Conservation (phyloP, 148 eudicot species). For the Cornus suecica region DNA sequence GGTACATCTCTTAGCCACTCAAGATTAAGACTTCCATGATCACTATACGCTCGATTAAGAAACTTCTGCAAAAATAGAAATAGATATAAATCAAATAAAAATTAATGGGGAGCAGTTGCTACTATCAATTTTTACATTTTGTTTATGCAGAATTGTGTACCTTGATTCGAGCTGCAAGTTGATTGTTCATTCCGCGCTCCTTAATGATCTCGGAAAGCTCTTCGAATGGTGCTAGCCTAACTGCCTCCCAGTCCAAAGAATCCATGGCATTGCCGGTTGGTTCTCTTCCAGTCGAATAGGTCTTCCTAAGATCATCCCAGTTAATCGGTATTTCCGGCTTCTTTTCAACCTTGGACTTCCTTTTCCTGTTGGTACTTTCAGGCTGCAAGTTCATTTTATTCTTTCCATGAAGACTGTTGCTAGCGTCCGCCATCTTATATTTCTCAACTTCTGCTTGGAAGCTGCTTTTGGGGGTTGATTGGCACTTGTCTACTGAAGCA, state of each 20-base stretch:
- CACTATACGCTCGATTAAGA: slow-evolving; percentile 49
- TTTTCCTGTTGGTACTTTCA: neutral
- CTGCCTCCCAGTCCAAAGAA: slow-evolving; percentile 73
- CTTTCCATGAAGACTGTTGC: neutral
- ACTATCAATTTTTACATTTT: neutral
- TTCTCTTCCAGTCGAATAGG: slow-evolving; percentile 14
- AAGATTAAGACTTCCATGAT: slow-evolving; percentile 69
- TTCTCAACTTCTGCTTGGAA: neutral
- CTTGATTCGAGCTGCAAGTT: slow-evolving; percentile 56
- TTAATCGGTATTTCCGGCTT: slow-evolving; percentile 14
- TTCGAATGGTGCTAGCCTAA: slow-evolving; percentile 34
- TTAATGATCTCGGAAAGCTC: slow-evolving; percentile 41
- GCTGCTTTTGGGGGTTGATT: neutral
- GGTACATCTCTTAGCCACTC: slow-evolving; percentile 82
- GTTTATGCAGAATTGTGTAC: slow-evolving; percentile 26
- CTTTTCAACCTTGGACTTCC: slow-evolving; percentile 7
- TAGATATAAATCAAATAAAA: no score
- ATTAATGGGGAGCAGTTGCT: no score
- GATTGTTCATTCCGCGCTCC: slow-evolving; percentile 49
- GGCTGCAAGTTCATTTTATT: slow-evolving; percentile 7
- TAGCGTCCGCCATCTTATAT: neutral
- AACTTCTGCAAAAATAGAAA: slow-evolving; percentile 49
- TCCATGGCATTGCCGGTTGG: slow-evolving; percentile 27
- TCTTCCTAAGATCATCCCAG: slow-evolving; percentile 39
- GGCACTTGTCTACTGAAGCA: slow-evolving; percentile 14